Percentiles rank a stretch among this genome's conserved stretches.
These are phyloP conservation scores for Casuarina equisetifolia DNA, from an alignment of 306 rosid genomes.

Conservation along the genomic window DNA sequence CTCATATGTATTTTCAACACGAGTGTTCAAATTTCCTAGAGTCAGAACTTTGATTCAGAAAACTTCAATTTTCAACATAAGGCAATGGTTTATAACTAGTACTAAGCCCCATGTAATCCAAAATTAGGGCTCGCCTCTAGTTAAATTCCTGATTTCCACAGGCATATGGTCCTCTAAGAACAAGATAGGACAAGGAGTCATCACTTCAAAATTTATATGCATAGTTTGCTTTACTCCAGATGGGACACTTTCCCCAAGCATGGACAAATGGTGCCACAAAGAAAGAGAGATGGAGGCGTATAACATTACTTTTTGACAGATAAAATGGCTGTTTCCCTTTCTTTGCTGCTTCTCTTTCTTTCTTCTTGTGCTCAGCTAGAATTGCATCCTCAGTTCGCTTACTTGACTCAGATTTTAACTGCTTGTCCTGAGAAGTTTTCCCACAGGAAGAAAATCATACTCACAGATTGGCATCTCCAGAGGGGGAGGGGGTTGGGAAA, in stretches of 20 bases:
- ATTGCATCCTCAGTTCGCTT: constrained; percentile 46
- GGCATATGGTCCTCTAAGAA: neutral
- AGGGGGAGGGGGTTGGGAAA: too few species aligned
- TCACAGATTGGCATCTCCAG: neutral
- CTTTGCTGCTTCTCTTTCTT: constrained; percentile 75
- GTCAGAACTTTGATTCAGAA: constrained; percentile 2
- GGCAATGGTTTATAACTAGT: neutral
- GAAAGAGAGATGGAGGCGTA: neutral
- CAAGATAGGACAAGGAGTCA: constrained; percentile 4
- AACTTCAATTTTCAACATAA: neutral
- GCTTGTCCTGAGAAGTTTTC: constrained; percentile 61
- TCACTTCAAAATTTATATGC: neutral
- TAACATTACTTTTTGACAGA: constrained; percentile 57
- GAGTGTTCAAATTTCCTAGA: neutral
- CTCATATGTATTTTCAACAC: neutral
- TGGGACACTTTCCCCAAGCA: neutral
- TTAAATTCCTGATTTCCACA: neutral
- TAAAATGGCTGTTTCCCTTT: constrained; percentile 72
- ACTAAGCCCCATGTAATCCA: neutral
- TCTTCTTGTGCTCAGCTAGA: constrained; percentile 69
- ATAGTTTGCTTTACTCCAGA: constrained; percentile 5
- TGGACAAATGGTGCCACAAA: neutral
- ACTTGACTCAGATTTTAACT: constrained; percentile 45
- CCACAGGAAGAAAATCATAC: constrained; percentile 4
- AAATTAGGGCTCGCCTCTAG: neutral